Base-by-base conservation (phyloP, 176 grass and related monocot genomes). In the maize (Zea mays) region DNA sequence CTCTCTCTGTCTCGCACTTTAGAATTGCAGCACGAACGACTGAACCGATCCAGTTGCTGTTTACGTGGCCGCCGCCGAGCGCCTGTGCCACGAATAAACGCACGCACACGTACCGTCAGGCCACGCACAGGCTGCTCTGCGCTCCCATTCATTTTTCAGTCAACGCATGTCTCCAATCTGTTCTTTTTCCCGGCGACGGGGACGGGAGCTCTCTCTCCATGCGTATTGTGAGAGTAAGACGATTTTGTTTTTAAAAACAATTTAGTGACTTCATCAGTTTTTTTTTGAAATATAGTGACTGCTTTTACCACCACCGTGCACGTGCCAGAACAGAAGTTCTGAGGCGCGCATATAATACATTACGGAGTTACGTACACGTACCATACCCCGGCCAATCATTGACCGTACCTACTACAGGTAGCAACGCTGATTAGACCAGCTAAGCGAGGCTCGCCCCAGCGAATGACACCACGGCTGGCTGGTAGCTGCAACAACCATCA, bases 81-180 rank as follows among this genome's bases (percentile, higher is more conserved):
- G 48, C 0, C 48, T 11, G 15, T 27, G 60, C 2, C 41, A 27
- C 20, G 57, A 46, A 47, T 12, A 46, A 46, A 41, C 27, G 27
- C 27, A 48, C 74, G 74, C 50, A 3, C 50, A 52, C 50, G 50
- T 39, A 1, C 33, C 17, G 33, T n/a, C 74, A 63, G 73, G 42
- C 46, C 8, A 15, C 3, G 34, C 13, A 11, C 5, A 57, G 52
- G 2, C 17, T 1, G 39, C 6, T 27, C 60, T 65, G 75, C 61
- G 46, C 75, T 67, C 16, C 37, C 62, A 76, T 63, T 79, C 61
- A 79, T 42, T 67, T 47, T 42, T 15, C 62, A 67, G 76, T 79
- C 62, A 79, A 67, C 42, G 51, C 17, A n/a, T 77, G 75, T 39
- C 57, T 27, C 27, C 27, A 27, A 27, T 27, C 27, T 27, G 27